Base-by-base conservation (phyloP, 257 asterid species). In the Gentiana straminea region DNA sequence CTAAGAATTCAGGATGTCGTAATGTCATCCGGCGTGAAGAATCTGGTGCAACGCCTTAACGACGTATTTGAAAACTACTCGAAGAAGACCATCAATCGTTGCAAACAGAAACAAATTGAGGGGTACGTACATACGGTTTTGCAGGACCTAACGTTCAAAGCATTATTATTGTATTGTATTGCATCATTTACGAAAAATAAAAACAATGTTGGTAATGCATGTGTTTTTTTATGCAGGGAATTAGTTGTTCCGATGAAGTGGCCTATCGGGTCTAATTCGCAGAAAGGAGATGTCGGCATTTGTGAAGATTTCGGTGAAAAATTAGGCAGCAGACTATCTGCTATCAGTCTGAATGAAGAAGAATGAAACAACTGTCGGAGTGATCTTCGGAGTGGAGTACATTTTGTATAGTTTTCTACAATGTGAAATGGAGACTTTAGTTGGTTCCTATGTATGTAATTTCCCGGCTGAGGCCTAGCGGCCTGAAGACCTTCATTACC, bases 1-100 rank as follows among this genome's bases (percentile, higher is more conserved):
- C 55, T 80, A 35, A 72, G 66, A 57, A 63, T 86, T 33, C 76
- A 74, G 77, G 82, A 75, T 62, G 49, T 86, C 24, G 36, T 74
- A 55, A 73, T 71, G 39, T 11, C 0, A 41, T 58, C 67, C 0
- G 53, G 75, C 70, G 59, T 78, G 7, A 61, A 64, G n/a, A 52
- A 58, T 9, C 37, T 77, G 41, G 69, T 58, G 1, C 39, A 35
- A n/a, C 49, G 9, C 7, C 61, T 64, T 39, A 67, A 59, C 5
- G 34, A 32, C 13, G 6, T 55, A 32, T 55, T 50, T 59, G 70
- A 60, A 39, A 41, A 59, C 8, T 63, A 67, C 49, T 45, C 77
- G 7, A 39, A 37, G 51, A 43, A 59, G 3, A 64, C 47, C 33
- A 33, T 72, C 13, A 51, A 1, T 34, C 59, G 62, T 33, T 67